These are phyloP conservation scores for Maudiozyma humilis DNA, from an alignment of 1,139 yeast species.

Conservation along the genomic window DNA sequence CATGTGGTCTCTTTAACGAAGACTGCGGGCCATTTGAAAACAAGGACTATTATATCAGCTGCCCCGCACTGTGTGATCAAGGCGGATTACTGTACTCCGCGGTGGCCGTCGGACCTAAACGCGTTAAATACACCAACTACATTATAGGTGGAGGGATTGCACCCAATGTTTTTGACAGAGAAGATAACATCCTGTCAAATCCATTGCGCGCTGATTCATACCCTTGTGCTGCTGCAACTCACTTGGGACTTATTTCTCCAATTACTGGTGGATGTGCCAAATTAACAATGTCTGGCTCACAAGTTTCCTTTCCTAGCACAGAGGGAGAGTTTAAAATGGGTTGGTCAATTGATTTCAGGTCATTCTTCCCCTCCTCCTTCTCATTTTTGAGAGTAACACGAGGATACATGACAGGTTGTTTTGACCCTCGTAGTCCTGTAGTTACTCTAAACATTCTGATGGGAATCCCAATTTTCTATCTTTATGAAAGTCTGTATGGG, in stretches of 20 bases:
- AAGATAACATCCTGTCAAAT: conserved; percentile 32
- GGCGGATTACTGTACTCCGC: conserved; percentile 72
- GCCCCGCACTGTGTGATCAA: conserved; percentile 83
- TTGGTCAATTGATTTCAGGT: conserved; percentile 53
- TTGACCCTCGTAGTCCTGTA: conserved; percentile 57
- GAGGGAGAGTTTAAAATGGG: conserved; percentile 42
- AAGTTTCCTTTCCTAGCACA: conserved; percentile 39
- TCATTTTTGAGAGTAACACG: conserved; percentile 39
- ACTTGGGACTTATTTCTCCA: conserved; percentile 72
- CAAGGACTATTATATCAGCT: conserved; percentile 53
- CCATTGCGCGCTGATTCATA: conserved; percentile 86
- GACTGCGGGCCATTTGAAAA: conserved; percentile 43
- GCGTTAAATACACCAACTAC: conserved; percentile 62
- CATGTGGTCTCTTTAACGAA: conserved; percentile 66
- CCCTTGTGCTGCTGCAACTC: conserved; percentile 86
- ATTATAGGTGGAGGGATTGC: conserved; percentile 62
- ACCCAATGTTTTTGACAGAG: conserved; percentile 15
- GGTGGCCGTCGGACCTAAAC: conserved; percentile 63
- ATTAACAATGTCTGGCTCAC: conserved; percentile 50
- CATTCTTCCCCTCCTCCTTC: conserved; percentile 71
- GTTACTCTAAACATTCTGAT: conserved; percentile 50
- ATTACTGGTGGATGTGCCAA: conserved; percentile 75
- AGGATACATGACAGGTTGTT: conserved; percentile 41
- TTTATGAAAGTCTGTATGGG: conserved; percentile 47
- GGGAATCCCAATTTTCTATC: conserved; percentile 51